Base-by-base conservation (phyloP, 2,329 filamentous ascomycete species). In the Fusarium subtropicale region DNA sequence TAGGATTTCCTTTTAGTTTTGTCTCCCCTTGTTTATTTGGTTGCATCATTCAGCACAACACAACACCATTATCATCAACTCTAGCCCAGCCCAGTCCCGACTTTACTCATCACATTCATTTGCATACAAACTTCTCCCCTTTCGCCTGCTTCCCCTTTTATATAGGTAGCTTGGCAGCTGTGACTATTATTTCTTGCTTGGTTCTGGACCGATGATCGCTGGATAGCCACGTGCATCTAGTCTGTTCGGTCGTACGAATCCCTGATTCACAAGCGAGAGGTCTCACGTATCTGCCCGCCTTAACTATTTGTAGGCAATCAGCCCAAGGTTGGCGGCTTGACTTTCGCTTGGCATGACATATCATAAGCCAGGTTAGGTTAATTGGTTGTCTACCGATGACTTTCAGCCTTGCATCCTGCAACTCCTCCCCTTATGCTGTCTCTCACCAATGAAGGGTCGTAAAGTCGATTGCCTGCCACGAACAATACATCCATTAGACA, bases 341-440 rank as follows among this genome's bases (percentile, higher is more conserved):
- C 36, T 39, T 44, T 41, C 34, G 46, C 38, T 64, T 51, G 66
- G 62, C 42, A 54, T 57, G 66, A 52, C 42, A 47, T 31, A 30
- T 47, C 36, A 52, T 34, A 60, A 38, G 46, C 28, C 44, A 55
- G 34, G 47, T 61, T 48, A 46, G 34, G 44, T 55, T 48, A 46
- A 46, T 58, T 69, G 56, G 66, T 39, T 22, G 52, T 56, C n/a
- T 41, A 22, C 18, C 42, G 56, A 52, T 62, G 11, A 13, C 52
- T 51, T 51, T 65, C 60, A 68, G 68, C 68, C 68, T 71, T 68
- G 68, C 64, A 71, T 62, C 42, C 47, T 58, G 26, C 50, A 57
- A 52, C 54, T 48, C 28, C 28, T 30, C 28, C 28, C 28, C 28
- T 67, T 38, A 46, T 22, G 46, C 48, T 34, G 46, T 47, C 47